Evolutionary conservation across 2,329 filamentous ascomycete species (phyloP).

Genomic region (Parastagonospora nodorum): DNA sequence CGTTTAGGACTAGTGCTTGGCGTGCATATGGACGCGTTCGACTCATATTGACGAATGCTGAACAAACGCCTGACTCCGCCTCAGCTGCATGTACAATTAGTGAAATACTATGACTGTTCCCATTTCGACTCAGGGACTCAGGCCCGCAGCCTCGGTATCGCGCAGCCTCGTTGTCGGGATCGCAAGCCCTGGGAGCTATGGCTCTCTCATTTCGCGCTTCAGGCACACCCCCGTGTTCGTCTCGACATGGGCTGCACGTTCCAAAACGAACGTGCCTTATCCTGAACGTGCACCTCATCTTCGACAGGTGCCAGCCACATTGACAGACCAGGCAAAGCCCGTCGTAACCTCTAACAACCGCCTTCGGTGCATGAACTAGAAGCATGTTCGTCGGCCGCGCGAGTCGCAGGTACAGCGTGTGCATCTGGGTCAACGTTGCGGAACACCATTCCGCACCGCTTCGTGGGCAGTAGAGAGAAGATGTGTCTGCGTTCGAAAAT

Average conservation of each 20-base stretch:
- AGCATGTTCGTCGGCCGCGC: not conserved
- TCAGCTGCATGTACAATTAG: not conserved
- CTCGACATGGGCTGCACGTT: constrained; percentile 10
- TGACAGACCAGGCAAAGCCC: not conserved
- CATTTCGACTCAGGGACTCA: constrained; percentile 2
- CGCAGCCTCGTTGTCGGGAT: not conserved
- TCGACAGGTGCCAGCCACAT: not conserved
- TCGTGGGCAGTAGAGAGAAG: not conserved
- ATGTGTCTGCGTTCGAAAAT: not conserved
- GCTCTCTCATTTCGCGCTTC: constrained; percentile 5
- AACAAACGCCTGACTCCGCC: constrained; percentile 4
- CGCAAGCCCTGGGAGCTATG: not conserved
- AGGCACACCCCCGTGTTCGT: constrained; percentile 19
- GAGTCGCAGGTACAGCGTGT: not conserved
- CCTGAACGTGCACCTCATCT: constrained; percentile 6
- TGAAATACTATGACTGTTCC: constrained; percentile 5
- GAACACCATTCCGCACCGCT: too few relatives aligned
- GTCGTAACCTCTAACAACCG: not conserved
- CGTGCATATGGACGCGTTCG: constrained; percentile 14
- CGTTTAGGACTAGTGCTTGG: constrained; percentile 11
- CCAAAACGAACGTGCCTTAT: constrained; percentile 1
- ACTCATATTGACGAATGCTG: constrained; percentile 30
- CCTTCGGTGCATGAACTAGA: not conserved
- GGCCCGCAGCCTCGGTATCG: not conserved
- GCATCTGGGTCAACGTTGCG: too few relatives aligned